Conservation (phyloP, 352 stramenopile species). For the Phytophthora pinifolia region DNA sequence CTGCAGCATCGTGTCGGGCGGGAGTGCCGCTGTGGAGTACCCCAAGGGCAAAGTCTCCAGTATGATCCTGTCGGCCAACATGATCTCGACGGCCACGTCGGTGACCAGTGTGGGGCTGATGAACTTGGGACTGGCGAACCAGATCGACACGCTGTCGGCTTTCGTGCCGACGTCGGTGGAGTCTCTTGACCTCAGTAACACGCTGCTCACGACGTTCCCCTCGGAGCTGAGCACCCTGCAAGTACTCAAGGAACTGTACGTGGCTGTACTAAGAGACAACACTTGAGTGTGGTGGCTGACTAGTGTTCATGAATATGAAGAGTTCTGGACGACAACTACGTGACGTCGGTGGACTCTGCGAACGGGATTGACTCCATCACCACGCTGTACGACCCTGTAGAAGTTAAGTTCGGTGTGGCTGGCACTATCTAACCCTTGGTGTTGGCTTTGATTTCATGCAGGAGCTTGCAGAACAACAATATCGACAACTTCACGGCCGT, state of each 20-base stretch:
- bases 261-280: not conserved
- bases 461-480: constrained; percentile 62
- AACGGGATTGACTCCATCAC: constrained; percentile 26
- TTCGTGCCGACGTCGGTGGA: constrained; percentile 24
- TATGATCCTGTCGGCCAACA: constrained; percentile 22
- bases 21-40: constrained; percentile 15
- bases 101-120: constrained; percentile 26
- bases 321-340: constrained; percentile 34
- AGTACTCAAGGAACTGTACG: constrained; percentile 25
- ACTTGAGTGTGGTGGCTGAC: not conserved
- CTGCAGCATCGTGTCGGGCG: constrained; percentile 24
- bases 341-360: constrained; percentile 17
- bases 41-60: constrained; percentile 36
- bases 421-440: not conserved
- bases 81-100: constrained; percentile 17
- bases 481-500: constrained; percentile 49
- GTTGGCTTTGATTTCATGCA: constrained; percentile 1
- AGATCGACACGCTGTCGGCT: constrained; percentile 20
- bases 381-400: constrained; percentile 11
- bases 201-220: constrained; percentile 27
- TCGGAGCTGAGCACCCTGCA: constrained; percentile 18
- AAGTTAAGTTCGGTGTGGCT: not conserved
- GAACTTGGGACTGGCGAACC: constrained; percentile 24
- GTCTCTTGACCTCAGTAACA: constrained; percentile 31
- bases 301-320: constrained; percentile 6